Percentiles rank a stretch among this genome's conserved stretches.
Evolutionary conservation across 495 filamentous ascomycete genomes (phyloP).

Genomic region (Friedmanniomyces simplex): DNA sequence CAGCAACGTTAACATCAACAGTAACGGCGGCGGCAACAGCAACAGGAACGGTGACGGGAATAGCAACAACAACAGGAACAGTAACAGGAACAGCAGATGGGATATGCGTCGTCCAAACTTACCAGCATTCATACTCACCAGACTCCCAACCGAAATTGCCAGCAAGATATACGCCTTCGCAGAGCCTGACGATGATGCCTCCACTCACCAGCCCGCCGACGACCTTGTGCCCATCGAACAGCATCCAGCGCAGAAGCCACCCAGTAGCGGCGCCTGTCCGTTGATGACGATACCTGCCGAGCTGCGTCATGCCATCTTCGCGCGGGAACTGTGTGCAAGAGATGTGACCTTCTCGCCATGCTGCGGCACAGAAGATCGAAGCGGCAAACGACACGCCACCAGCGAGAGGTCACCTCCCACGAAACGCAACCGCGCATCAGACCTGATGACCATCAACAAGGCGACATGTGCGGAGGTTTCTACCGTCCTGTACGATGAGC

Average conservation of each 20-base stretch:
- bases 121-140: too few relatives aligned
- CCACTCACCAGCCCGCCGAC: too few relatives aligned
- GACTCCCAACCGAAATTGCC: too few relatives aligned
- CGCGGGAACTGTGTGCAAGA: not conserved
- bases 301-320: not conserved
- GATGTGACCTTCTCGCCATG: not conserved
- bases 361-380: not conserved
- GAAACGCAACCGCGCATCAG: not conserved
- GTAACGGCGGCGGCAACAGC: too few relatives aligned
- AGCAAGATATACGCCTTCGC: too few relatives aligned
- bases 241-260: not conserved
- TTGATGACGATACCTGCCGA: not conserved
- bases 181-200: too few relatives aligned
- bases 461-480: constrained; percentile 6
- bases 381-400: too few relatives aligned
- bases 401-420: not conserved
- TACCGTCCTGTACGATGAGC: constrained; percentile 14
- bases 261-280: not conserved
- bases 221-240: not conserved
- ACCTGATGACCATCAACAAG: constrained; percentile 17
- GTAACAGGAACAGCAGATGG: too few relatives aligned
- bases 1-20: too few relatives aligned
- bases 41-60: too few relatives aligned
- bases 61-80: too few relatives aligned
- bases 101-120: too few relatives aligned